A percentile compares a stretch with the other conserved stretches of the same genome.
phyloP scores from a whole-genome alignment of 108 stramenopile genomes.

The Pseudonitzschia pungens region DNA sequence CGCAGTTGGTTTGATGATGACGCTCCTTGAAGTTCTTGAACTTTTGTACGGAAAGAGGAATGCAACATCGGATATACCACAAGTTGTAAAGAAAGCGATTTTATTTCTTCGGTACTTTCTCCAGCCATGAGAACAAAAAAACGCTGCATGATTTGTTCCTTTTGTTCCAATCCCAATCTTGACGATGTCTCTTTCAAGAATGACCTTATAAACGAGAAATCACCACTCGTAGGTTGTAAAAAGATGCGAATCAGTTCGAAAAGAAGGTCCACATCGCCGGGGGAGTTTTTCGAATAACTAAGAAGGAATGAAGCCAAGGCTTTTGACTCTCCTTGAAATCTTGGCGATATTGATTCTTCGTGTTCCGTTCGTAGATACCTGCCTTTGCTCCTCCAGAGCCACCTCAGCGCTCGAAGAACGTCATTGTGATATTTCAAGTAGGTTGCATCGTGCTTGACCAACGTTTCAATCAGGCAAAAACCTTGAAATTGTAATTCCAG shows the following conservation, averaged over 20 bases:
- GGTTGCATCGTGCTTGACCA: conserved; percentile 46
- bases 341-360: conserved; percentile 73
- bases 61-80: conserved; percentile 72
- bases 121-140: conserved; percentile 72
- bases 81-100: conserved; percentile 65
- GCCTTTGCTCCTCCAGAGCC: conserved; percentile 87
- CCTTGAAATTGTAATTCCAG: conserved; percentile 82
- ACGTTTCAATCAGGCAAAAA: conserved; percentile 57
- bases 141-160: conserved; percentile 57
- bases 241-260: conserved; percentile 86
- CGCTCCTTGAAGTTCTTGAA: neutral
- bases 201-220: conserved; percentile 66
- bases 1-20: neutral
- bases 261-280: conserved; percentile 75
- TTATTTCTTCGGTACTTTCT: conserved; percentile 82
- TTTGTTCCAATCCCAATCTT: conserved; percentile 40
- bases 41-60: conserved; percentile 3
- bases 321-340: conserved; percentile 75
- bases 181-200: conserved; percentile 54
- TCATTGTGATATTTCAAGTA: conserved; percentile 74
- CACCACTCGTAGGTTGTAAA: conserved; percentile 65
- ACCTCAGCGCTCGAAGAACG: conserved; percentile 74
- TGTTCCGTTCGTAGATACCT: conserved; percentile 75
- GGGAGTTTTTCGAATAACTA: conserved; percentile 55
- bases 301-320: conserved; percentile 71